Base-by-base conservation (phyloP, 805 yeast genomes). In the Kurtzmaniella fragi region DNA sequence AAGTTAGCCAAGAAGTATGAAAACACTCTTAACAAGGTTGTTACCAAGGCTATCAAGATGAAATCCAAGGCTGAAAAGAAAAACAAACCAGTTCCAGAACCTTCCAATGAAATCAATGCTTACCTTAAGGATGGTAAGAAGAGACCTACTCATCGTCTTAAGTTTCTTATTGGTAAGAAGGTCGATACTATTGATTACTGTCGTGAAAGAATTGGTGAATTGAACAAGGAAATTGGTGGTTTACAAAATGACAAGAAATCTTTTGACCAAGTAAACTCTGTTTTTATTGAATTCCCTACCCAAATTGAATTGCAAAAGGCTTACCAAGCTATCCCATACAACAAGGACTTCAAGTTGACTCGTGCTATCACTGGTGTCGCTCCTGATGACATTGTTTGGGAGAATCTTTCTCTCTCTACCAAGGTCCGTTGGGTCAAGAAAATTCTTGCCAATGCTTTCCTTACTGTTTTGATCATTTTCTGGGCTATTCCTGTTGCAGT, bases 241-340 rank as follows among this genome's bases (percentile, higher is more conserved):
- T 61, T 68, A 35, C 96, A 87, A 61, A 52, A 59, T 13, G 61
- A 67, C 29, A 74, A 77, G 60, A 72, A 73, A 35, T 61, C 72
- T 6, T 70, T 71, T 44, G 67, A 76, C 3, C 74, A 74, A 51
- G 57, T 74, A 31, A 80, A 84, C 4, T 77, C 95, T 29, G 91
- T 82, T 5, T 87, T 89, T 52, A 59, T 89, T 41, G 88, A 86
- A 54, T 91, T 93, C 61, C 75, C 84, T 37, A 72, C 85, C 43
- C 96, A 89, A 61, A 73, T 84, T 43, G 95, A 90, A 57, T 83
- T 93, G 40, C 97, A 90, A 62, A 73, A 80, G 49, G 95, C 96
- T 35, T 84, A 73, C 61, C 98, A 91, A 65, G 81, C 87, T n/a
- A 62, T 83, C 46, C 82, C 83, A 28, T 75, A 73, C 47, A 73